Evolutionary conservation across 2,329 filamentous ascomycete species (phyloP).

Genomic region (Juglanconis sp.): DNA sequence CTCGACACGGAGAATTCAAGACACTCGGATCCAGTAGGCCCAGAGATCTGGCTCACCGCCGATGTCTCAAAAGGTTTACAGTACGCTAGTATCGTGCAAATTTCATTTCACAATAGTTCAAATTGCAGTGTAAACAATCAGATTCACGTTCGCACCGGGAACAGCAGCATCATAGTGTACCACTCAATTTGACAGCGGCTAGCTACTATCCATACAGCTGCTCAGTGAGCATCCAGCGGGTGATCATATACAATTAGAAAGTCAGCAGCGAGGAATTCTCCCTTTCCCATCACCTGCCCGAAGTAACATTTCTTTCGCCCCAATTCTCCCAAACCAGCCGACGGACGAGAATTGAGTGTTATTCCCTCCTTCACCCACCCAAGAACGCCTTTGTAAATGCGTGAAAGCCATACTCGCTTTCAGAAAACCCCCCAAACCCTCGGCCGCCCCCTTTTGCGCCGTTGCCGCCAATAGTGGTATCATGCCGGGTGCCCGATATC

Average conservation of each 20-base stretch:
- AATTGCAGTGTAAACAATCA: too few relatives aligned
- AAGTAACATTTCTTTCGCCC: not conserved
- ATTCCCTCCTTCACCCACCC: not conserved
- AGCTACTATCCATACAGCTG: too few relatives aligned
- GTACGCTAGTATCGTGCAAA: too few relatives aligned
- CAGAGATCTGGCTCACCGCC: not conserved
- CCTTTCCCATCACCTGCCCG: too few relatives aligned
- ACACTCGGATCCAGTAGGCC: not conserved
- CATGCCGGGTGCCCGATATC: conserved; percentile 5
- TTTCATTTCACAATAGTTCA: too few relatives aligned
- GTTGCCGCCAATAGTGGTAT: conserved; percentile 5
- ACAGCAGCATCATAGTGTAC: too few relatives aligned
- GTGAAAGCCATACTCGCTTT: not conserved
- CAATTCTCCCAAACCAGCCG: not conserved
- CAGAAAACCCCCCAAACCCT: not conserved
- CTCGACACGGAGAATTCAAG: not conserved
- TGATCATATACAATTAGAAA: too few relatives aligned
- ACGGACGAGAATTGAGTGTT: not conserved
- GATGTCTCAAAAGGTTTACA: not conserved
- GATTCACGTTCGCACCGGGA: too few relatives aligned
- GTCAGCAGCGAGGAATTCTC: too few relatives aligned
- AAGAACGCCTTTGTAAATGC: conserved; percentile 9
- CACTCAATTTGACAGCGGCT: too few relatives aligned
- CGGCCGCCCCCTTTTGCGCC: not conserved
- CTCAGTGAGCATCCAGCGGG: too few relatives aligned